Base-by-base conservation (phyloP, 1,139 yeast genomes). In the Kurtzmaniella quercitrusa region DNA sequence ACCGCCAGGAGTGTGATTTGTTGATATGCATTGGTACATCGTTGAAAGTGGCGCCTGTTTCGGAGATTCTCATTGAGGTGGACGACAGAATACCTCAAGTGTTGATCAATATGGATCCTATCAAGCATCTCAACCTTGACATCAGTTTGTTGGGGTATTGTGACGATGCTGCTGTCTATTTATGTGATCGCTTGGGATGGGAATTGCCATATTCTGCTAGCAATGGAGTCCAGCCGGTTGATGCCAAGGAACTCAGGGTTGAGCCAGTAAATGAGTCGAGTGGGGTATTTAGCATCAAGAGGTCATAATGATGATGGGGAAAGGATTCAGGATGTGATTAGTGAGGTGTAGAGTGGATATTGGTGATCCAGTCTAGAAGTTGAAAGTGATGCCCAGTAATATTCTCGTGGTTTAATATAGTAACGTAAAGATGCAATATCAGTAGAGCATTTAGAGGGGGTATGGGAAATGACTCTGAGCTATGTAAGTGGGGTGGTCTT, bases 21-120 rank as follows among this genome's bases (percentile, higher is more conserved):
- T 65, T 93, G 39, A 76, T 93, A 6, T 85, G 96, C 61, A 82
- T 91, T 15, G 98, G 98, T 9, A 93, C 98, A 0, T 91, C 98
- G 19, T 73, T 93, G 47, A 89, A 91, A 59, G 98, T 93, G 25
- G 91, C 96, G 0, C 98, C 98, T 0, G 98, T 93, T n/a, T 85
- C 93, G 39, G 91, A 89, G 46, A 87, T 93, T 40, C 90, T 90
- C n/a, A 82, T 88, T 46, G 73, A 79, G 61, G 63, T 90, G 1
- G 84, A 87, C 0, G 77, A 77, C 17, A 62, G 76, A 29, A 81
- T 89, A 1, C 98, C 98, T 0, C 97, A 91, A 60, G 73, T 93
- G 3, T 70, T 89, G 46, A 85, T 93, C 48, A 89, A 90, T 57
- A 81, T 79, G 55, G 95, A 89, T 54, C 82, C 88, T 0, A 85